Evolutionary conservation across 129 eudicot genomes (phyloP), one percentile per base, ranked within the genome.

Genomic region (Sambucus nigra): DNA sequence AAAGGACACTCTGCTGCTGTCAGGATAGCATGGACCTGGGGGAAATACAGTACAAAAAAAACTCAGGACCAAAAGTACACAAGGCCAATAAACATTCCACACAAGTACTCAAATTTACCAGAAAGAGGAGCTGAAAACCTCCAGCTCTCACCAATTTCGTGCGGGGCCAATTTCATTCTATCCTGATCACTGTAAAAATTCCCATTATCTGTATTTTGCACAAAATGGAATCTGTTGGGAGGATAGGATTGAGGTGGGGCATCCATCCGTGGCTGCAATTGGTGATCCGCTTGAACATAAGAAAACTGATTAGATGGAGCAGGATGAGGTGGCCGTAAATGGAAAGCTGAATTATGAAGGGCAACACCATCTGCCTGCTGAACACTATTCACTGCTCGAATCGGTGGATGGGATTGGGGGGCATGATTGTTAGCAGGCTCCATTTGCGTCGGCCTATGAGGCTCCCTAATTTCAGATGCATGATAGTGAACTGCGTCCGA

Each of bases 231-330:
- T 58, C 94, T 69, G 51, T 80, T 74, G 17, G 71, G 78, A 56
- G 78, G 79, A 68, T 79, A 75, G 11, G 94, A 70, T 3, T 80
- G 85, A 3, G 82, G 76, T 57, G 86, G 83, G n/a, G 65, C 52
- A 25, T 88, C 87, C 74, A 83, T 71, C 20, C 55, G 69, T 5
- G 82, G 60, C 5, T 47, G 75, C 12, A 17, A 21, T 19, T 65
- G 48, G 13, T 72, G 95, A 66, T 85, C 95, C 11, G 78, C 48
- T 33, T 79, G 94, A 66, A 74, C 68, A 56, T 91, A 85, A 0
- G 95, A 82, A 29, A 91, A 91, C 55, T 85, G 98, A 64, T 86
- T 74, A 53, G 98, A 79, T 25, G 95, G 83, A 35, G 89, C 79
- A 25, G 82, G 94, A 24, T 82, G 87, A 19, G 98, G 94, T 12